Conservation (phyloP, 768 basidiomycete species). For the Pleurotus citrinopileatus region DNA sequence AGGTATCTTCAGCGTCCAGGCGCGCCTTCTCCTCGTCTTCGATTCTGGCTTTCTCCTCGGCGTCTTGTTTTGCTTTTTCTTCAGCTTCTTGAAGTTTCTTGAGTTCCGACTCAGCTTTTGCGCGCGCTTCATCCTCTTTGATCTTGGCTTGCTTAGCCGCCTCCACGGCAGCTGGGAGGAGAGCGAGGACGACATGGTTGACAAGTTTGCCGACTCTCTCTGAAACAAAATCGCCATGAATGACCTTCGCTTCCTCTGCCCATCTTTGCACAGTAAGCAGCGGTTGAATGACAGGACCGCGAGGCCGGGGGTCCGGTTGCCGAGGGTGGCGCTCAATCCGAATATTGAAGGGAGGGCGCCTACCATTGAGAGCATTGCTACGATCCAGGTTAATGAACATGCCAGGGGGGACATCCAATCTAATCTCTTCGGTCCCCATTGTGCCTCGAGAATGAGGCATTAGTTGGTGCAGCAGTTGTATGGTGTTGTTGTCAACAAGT, state of each 20-base stretch:
- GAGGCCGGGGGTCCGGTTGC: slow-evolving; percentile 32
- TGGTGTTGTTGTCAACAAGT: slow-evolving; percentile 76
- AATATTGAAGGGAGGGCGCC: slow-evolving; percentile 47
- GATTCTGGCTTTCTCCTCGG: slow-evolving; percentile 36
- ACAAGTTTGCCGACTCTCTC: slow-evolving; percentile 65
- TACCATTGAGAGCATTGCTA: slow-evolving; percentile 45
- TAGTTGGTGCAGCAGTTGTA: slow-evolving; percentile 83
- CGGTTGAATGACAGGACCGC: slow-evolving; percentile 71
- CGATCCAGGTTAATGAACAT: slow-evolving; percentile 61
- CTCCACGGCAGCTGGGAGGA: slow-evolving; percentile 79
- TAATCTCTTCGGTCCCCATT: slow-evolving; percentile 62
- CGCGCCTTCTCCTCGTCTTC: slow-evolving; percentile 27
- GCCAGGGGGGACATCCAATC: slow-evolving; percentile 72
- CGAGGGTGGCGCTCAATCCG: slow-evolving; percentile 58
- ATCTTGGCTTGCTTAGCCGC: slow-evolving; percentile 55
- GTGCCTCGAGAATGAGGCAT: slow-evolving; percentile 58
- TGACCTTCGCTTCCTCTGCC: slow-evolving; percentile 83
- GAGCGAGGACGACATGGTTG: slow-evolving; percentile 68
- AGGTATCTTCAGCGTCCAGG: slow-evolving; percentile 29
- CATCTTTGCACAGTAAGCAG: slow-evolving; percentile 83
- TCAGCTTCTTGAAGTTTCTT: slow-evolving; percentile 31
- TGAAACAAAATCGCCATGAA: slow-evolving; percentile 70
- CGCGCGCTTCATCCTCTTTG: slow-evolving; percentile 52
- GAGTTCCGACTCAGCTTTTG: slow-evolving; percentile 11
- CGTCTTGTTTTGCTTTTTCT: slow-evolving; percentile 35